Evolutionary conservation across 148 eudicot species (phyloP).

Genomic region (Polygonum maritimum): DNA sequence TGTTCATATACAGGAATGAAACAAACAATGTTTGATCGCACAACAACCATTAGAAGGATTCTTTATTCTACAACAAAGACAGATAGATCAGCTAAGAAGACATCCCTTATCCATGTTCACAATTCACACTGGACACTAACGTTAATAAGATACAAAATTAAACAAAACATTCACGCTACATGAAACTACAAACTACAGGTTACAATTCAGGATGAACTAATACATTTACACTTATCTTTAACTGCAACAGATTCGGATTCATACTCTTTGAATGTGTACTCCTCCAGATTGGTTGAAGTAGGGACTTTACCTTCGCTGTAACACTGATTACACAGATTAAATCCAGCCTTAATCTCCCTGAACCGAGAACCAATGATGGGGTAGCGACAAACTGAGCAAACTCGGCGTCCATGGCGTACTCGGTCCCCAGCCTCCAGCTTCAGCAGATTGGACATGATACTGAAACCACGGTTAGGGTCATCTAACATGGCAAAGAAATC

Average conservation of each 20-base stretch:
- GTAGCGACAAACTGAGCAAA: slow-evolving; percentile 82
- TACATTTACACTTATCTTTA: slow-evolving; percentile 81
- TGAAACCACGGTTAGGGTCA: slow-evolving; percentile 83
- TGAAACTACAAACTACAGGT: not conserved
- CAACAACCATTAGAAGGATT: not conserved
- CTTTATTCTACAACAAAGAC: slow-evolving; percentile 8
- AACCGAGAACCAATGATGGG: slow-evolving; percentile 85
- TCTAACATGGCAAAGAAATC: slow-evolving; percentile 78
- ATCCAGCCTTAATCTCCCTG: slow-evolving; percentile 69
- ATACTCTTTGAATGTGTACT: slow-evolving; percentile 78
- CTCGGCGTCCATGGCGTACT: slow-evolving; percentile 62
- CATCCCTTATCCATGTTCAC: not conserved
- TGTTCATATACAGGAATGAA: not conserved
- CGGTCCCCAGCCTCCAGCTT: slow-evolving; percentile 81
- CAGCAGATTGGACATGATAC: slow-evolving; percentile 65
- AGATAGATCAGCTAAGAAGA: not conserved
- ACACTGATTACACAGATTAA: slow-evolving; percentile 75
- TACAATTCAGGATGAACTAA: not conserved
- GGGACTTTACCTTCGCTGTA: slow-evolving; percentile 97
- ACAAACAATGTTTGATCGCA: not conserved
- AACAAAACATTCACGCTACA: not conserved
- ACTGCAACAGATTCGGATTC: slow-evolving; percentile 70
- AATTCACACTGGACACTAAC: not conserved
- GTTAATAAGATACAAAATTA: not conserved
- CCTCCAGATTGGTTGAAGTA: slow-evolving; percentile 63